A percentile compares a stretch with the other conserved stretches of the same genome.
Conservation (phyloP, 2,329 filamentous ascomycete species). For the Colletotrichum eleusines region DNA sequence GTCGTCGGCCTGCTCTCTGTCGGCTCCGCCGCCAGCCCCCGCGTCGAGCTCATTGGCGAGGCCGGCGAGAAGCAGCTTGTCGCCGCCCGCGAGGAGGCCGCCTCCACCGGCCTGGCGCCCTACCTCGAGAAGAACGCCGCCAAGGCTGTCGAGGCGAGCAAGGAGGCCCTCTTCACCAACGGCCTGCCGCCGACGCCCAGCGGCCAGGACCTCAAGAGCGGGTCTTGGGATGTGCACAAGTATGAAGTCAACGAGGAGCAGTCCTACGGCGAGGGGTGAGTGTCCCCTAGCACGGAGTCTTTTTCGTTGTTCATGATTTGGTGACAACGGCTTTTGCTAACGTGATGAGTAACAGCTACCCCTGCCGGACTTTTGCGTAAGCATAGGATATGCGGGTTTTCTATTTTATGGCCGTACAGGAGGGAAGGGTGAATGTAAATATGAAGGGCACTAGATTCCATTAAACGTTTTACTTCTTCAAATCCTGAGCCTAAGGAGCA, state of each 20-base stretch:
- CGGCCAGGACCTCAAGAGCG: constrained; percentile 68
- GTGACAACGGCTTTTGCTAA: constrained; percentile 47
- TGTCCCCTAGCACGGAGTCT: constrained; percentile 45
- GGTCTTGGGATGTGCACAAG: constrained; percentile 75
- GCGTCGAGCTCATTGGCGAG: constrained; percentile 82
- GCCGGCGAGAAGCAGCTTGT: constrained; percentile 74
- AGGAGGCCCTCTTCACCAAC: constrained; percentile 74
- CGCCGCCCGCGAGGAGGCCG: constrained; percentile 79
- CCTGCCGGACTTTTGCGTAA: constrained; percentile 73
- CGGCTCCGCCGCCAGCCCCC: constrained; percentile 84
- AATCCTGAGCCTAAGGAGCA: neutral
- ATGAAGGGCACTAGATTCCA: constrained; percentile 48
- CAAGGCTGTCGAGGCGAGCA: constrained; percentile 64
- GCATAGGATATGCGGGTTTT: constrained; percentile 42
- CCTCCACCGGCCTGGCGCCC: constrained; percentile 77
- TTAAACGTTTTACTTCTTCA: constrained; percentile 36
- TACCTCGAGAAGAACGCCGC: constrained; percentile 74
- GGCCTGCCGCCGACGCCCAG: constrained; percentile 90
- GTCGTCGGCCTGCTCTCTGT: constrained; percentile 87
- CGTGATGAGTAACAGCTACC: constrained; percentile 61
- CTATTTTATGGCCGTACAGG: constrained; percentile 44
- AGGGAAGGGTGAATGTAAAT: constrained; percentile 47
- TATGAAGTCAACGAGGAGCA: constrained; percentile 74
- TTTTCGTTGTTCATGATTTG: constrained; percentile 20
- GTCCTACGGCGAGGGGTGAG: constrained; percentile 78